A percentile compares a stretch with the other conserved stretches of the same genome.
phyloP scores from a whole-genome alignment of 2,329 filamentous ascomycete genomes.

The Aureobasidium namibiae region DNA sequence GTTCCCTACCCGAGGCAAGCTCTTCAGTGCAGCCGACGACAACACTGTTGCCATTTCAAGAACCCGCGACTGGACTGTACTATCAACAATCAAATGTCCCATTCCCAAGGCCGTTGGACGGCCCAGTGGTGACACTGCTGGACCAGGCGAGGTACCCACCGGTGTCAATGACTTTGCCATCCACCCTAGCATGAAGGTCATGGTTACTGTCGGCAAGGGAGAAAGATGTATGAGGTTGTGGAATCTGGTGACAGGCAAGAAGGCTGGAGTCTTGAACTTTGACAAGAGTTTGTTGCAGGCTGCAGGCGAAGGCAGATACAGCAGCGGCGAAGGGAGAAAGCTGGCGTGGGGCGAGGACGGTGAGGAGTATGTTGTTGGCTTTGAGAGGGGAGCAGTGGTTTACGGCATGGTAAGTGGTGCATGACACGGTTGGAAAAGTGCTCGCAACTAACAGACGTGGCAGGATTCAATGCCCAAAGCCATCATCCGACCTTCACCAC shows the following conservation, averaged over 20 bases:
- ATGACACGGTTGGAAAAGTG: not conserved
- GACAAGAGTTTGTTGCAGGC: constrained; percentile 61
- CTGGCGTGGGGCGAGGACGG: constrained; percentile 71
- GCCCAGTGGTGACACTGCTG: constrained; percentile 83
- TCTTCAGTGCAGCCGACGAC: constrained; percentile 83
- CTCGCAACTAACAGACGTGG: not conserved
- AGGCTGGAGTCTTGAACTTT: constrained; percentile 87
- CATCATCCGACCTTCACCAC: constrained; percentile 57
- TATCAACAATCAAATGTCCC: constrained; percentile 83
- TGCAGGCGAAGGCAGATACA: constrained; percentile 67
- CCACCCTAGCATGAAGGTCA: constrained; percentile 92
- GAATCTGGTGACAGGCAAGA: constrained; percentile 95
- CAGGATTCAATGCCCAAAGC: constrained; percentile 70
- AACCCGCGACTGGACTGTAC: constrained; percentile 79
- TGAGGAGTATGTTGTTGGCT: constrained; percentile 81
- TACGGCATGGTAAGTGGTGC: constrained; percentile 61
- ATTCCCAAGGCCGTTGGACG: constrained; percentile 71
- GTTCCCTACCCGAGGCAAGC: constrained; percentile 80
- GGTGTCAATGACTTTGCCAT: constrained; percentile 93
- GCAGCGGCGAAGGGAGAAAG: constrained; percentile 71
- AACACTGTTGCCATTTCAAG: constrained; percentile 82
- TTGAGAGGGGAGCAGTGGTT: constrained; percentile 75
- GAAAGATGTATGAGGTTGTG: constrained; percentile 89
- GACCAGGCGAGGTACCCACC: constrained; percentile 69
- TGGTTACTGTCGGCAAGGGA: constrained; percentile 84